Evolutionary conservation across 352 stramenopile species (phyloP).

Genomic region (Globisporangium middletonii): DNA sequence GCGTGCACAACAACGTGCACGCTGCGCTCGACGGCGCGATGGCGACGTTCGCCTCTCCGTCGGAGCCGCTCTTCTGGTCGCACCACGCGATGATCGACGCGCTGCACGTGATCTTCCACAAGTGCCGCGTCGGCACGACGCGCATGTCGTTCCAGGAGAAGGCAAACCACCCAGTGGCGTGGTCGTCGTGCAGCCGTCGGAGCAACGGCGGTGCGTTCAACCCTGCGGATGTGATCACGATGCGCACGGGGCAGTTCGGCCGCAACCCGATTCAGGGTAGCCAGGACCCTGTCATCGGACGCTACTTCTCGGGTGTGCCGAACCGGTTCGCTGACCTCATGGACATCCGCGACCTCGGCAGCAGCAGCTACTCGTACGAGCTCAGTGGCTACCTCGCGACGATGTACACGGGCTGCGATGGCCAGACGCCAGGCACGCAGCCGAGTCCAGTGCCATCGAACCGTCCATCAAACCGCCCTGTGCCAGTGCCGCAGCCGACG

Average conservation of each 20-base stretch:
- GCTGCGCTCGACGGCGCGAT: constrained; percentile 32
- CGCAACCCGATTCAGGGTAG: constrained; percentile 28
- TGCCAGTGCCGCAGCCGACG: neutral
- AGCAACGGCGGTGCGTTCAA: constrained; percentile 29
- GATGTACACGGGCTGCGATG: constrained; percentile 20
- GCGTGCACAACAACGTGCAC: constrained; percentile 36
- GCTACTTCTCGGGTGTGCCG: constrained; percentile 31
- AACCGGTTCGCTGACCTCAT: constrained; percentile 39
- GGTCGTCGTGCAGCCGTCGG: constrained; percentile 38
- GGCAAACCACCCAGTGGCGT: constrained; percentile 30
- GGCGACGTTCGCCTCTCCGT: constrained; percentile 35
- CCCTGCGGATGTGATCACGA: constrained; percentile 30
- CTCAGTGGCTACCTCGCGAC: constrained; percentile 24
- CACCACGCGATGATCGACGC: constrained; percentile 47
- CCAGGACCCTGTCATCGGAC: constrained; percentile 29
- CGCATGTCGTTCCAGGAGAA: constrained; percentile 24
- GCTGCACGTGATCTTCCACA: constrained; percentile 49
- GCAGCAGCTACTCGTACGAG: constrained; percentile 55
- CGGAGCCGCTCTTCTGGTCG: constrained; percentile 56
- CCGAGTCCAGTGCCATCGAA: neutral
- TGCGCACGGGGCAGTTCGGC: constrained; percentile 35
- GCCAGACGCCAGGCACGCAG: neutral
- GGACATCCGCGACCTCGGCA: constrained; percentile 36
- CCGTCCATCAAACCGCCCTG: too few relatives aligned
- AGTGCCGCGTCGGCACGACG: constrained; percentile 27